Conservation (phyloP, 768 basidiomycete species). For the Auricularia heimuer region DNA sequence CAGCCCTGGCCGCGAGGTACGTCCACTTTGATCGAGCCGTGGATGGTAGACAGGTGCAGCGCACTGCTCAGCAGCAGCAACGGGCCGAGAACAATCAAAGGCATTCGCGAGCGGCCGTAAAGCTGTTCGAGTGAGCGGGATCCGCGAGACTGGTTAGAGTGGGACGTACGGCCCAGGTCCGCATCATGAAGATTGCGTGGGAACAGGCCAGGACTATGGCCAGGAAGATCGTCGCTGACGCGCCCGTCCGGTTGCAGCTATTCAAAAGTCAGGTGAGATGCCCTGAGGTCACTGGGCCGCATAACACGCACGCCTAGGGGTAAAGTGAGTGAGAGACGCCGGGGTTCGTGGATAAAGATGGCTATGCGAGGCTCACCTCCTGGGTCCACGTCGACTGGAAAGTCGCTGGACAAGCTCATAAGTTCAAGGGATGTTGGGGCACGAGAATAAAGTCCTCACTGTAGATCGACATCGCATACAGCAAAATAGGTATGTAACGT, state of each 20-base stretch:
- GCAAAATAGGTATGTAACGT: background rate
- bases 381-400: too few relatives aligned
- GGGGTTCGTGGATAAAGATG: too few relatives aligned
- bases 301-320: background rate
- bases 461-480: background rate
- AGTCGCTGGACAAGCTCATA: too few relatives aligned
- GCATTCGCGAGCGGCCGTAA: background rate
- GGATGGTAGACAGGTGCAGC: background rate
- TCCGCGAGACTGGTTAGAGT: background rate
- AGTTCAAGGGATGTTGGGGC: too few relatives aligned
- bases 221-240: background rate
- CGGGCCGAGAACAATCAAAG: background rate
- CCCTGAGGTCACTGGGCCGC: background rate
- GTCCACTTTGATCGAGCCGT: background rate
- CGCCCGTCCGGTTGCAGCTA: background rate
- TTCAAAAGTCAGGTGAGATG: background rate
- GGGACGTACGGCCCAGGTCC: background rate
- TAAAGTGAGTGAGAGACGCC: too few relatives aligned
- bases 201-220: background rate
- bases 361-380: too few relatives aligned
- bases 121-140: background rate
- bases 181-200: background rate
- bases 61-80: background rate
- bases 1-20: background rate
- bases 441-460: too few relatives aligned